Base-by-base conservation (phyloP, 441 rosid species). In the Geranium incanum region DNA sequence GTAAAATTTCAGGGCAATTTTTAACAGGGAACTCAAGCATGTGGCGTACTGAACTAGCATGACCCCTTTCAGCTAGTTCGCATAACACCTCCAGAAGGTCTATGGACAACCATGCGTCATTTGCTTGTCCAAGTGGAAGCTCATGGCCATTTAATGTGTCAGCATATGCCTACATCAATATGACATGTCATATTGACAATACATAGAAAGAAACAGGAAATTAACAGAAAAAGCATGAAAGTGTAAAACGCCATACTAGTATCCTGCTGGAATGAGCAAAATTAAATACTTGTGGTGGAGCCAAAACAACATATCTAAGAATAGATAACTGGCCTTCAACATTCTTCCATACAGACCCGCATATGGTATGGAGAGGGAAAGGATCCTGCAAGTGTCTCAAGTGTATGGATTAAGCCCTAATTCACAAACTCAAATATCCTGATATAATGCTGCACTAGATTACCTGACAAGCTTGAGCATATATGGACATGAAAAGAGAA, bases 31-130 rank as follows among this genome's bases (percentile, higher is more conserved):
- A 86, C 73, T 88, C 87, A 37, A 95, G 92, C 84, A 95, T 80
- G 55, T 82, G 76, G 62, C 83, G 88, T 72, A 92, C 88, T 75
- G 80, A 75, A 77, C 78, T 82, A 74, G 92, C 75, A 66, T 91
- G 90, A 69, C 99, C 99, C 78, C 84, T 86, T 84, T 95, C 98
- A 70, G 95, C 91, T 68, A 95, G 85, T 84, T 92, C 91, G 78
- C 98, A 91, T 60, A 95, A 86, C 75, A 91, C 88, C 71, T 88
- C 89, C 76, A 92, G 72, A 74, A 95, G 96, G 76, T 95, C 99
- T 36, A 95, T 88, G 77, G 96, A 91, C 77, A 89, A 76, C 99
- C 99, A 95, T 33, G 95, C 93, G 76, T 85, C 87, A 84, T 92
- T 89, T 66, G 88, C 79, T 76, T 85, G 84, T 69, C 86, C 98